Percentiles rank a stretch among this genome's conserved stretches.
Evolutionary conservation across 345 rosid species (phyloP).

Genomic region (Carallia pectinifolia): DNA sequence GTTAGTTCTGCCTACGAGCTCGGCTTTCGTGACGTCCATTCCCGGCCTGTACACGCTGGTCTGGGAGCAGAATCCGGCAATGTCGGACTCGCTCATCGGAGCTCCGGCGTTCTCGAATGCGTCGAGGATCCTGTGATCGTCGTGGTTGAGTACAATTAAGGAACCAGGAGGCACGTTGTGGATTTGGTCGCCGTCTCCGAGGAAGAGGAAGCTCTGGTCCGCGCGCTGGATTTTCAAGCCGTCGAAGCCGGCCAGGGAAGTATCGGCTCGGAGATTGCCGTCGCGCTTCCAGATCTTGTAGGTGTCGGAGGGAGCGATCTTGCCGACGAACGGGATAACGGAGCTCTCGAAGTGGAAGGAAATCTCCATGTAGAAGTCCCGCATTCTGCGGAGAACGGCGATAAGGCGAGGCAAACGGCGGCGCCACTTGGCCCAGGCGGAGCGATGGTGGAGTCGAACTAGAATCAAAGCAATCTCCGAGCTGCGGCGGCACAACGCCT

Average conservation of each 20-base stretch:
- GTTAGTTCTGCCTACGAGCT: conserved; percentile 64
- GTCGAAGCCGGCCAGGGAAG: conserved; percentile 82
- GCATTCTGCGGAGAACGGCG: conserved; percentile 72
- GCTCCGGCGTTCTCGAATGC: conserved; percentile 77
- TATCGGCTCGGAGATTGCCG: conserved; percentile 84
- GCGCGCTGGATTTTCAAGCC: conserved; percentile 83
- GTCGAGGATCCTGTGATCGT: conserved; percentile 59
- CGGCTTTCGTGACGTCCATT: conserved; percentile 91
- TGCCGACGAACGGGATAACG: conserved; percentile 84
- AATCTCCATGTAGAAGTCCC: conserved; percentile 94
- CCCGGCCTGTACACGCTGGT: conserved; percentile 83
- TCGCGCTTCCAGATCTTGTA: conserved; percentile 95
- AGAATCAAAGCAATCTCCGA: conserved; percentile 52
- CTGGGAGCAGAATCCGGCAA: conserved; percentile 59
- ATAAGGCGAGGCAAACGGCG: conserved; percentile 75
- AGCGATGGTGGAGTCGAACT: conserved; percentile 51
- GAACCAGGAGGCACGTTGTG: conserved; percentile 63
- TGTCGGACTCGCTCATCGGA: conserved; percentile 62
- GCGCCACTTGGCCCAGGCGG: conserved; percentile 90
- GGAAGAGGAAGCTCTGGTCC: conserved; percentile 83
- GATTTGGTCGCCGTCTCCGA: conserved; percentile 67
- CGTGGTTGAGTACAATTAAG: conserved; percentile 70
- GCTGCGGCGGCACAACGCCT: conserved; percentile 67
- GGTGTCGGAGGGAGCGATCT: conserved; percentile 92
- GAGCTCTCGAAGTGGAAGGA: conserved; percentile 91